Conservation (phyloP, 2,329 filamentous ascomycete genomes). For the Aspergillus brasiliensis region DNA sequence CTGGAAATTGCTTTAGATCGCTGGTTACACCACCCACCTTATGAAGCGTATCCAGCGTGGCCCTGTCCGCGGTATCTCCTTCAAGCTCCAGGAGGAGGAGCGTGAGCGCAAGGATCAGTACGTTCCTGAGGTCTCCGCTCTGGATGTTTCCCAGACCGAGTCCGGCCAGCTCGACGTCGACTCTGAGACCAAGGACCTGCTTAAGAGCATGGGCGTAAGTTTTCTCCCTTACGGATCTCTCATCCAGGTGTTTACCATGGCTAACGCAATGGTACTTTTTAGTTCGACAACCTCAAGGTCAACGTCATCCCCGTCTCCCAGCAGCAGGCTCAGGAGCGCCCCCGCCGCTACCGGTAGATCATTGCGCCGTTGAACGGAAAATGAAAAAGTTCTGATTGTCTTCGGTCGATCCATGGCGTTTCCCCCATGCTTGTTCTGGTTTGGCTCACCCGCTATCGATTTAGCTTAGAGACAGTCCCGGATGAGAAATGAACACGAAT, state of each 20-base stretch:
- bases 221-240: background rate
- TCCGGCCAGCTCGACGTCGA: constrained; percentile 93
- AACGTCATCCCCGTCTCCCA: constrained; percentile 90
- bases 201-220: constrained; percentile 98
- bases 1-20: constrained; percentile 63
- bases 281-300: constrained; percentile 98
- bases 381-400: constrained; percentile 29
- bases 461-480: constrained; percentile 33
- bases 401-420: constrained; percentile 35
- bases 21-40: constrained; percentile 96
- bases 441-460: constrained; percentile 29
- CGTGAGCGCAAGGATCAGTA: constrained; percentile 99
- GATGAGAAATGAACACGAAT: constrained; percentile 46
- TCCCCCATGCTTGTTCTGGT: constrained; percentile 28
- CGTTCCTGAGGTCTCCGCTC: constrained; percentile 96
- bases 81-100: constrained; percentile 99
- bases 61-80: constrained; percentile 99
- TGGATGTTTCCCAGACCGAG: constrained; percentile 95
- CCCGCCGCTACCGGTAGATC: constrained; percentile 60
- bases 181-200: constrained; percentile 95
- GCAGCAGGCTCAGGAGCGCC: constrained; percentile 81
- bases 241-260: background rate
- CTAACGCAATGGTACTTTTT: constrained; percentile 10
- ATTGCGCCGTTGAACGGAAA: constrained; percentile 10
- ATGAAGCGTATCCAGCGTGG: constrained; percentile 99